phyloP scores from a whole-genome alignment of 257 asterid species.

The Nicotiana obtusifolia region DNA sequence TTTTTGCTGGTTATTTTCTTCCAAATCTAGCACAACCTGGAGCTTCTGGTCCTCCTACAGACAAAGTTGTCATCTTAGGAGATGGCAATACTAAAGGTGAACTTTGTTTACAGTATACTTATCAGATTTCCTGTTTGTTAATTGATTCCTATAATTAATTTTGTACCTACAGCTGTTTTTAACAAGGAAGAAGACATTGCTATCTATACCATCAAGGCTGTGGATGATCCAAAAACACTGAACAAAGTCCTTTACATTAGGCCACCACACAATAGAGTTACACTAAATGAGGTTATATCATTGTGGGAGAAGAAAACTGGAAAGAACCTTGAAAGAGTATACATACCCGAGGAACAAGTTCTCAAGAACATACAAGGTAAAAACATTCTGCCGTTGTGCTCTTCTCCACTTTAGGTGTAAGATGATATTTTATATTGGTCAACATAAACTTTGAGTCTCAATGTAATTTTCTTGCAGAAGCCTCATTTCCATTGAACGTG shows the following conservation, averaged over 20 bases:
- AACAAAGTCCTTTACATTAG: slow-evolving; percentile 53
- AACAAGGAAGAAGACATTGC: slow-evolving; percentile 57
- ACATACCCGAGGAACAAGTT: slow-evolving; percentile 47
- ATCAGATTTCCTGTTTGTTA: not conserved
- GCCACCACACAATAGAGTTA: slow-evolving; percentile 40
- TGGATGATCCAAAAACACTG: slow-evolving; percentile 65
- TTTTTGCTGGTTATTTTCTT: slow-evolving; percentile 53
- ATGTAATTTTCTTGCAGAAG: slow-evolving; percentile 28
- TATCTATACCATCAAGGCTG: slow-evolving; percentile 49
- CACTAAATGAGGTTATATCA: slow-evolving; percentile 52
- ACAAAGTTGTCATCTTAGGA: slow-evolving; percentile 39
- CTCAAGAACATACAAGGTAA: slow-evolving; percentile 53
- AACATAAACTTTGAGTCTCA: not conserved
- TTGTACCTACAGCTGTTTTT: slow-evolving; percentile 37
- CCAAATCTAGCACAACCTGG: slow-evolving; percentile 40
- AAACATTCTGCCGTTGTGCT: not conserved
- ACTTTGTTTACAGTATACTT: not conserved
- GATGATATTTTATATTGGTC: not conserved
- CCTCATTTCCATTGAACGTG: slow-evolving; percentile 42
- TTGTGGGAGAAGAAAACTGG: slow-evolving; percentile 78
- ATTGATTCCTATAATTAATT: no score
- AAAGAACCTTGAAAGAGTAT: slow-evolving; percentile 46
- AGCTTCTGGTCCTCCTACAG: slow-evolving; percentile 35
- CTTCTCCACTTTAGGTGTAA: not conserved
- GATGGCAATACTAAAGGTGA: slow-evolving; percentile 73